Evolutionary conservation across 192 early-diverging fungal genomes (phyloP).

Genomic region (Gigaspora rosea): DNA sequence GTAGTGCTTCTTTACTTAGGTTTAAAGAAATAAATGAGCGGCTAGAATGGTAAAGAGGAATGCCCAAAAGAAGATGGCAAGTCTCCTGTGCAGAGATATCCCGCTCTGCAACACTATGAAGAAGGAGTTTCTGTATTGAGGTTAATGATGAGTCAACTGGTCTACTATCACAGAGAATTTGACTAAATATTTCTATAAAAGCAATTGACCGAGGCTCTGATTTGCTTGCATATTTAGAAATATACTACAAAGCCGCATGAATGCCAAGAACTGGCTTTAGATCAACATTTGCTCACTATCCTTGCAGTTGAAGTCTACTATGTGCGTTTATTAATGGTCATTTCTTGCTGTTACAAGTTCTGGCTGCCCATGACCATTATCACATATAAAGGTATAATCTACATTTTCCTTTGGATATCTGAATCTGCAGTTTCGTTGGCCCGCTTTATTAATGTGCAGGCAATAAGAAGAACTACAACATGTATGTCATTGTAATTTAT

Average conservation of each 20-base stretch:
- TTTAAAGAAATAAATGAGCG: slow-evolving; percentile 1
- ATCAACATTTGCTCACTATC: too few species aligned
- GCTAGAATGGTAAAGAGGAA: not conserved
- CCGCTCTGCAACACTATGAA: not conserved
- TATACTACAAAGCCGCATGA: too few species aligned
- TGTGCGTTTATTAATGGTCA: not conserved
- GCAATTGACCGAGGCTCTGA: too few species aligned
- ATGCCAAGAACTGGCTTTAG: too few species aligned
- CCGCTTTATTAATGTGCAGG: not conserved
- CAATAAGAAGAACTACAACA: slow-evolving; percentile 7
- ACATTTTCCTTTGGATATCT: not conserved
- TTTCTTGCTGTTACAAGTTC: not conserved
- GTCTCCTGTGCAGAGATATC: slow-evolving; percentile 8
- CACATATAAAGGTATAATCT: too few species aligned
- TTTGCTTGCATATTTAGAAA: too few species aligned
- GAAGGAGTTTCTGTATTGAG: not conserved
- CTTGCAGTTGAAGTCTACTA: not conserved
- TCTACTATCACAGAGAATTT: too few species aligned
- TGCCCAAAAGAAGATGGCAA: not conserved
- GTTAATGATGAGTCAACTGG: too few species aligned
- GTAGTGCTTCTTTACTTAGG: slow-evolving; percentile 3
- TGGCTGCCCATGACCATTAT: not conserved
- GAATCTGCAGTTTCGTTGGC: not conserved
- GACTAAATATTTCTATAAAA: too few species aligned
- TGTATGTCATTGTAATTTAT: not conserved